Conservation (phyloP, 2,329 filamentous ascomycete species). For the Fusarium hostae region DNA sequence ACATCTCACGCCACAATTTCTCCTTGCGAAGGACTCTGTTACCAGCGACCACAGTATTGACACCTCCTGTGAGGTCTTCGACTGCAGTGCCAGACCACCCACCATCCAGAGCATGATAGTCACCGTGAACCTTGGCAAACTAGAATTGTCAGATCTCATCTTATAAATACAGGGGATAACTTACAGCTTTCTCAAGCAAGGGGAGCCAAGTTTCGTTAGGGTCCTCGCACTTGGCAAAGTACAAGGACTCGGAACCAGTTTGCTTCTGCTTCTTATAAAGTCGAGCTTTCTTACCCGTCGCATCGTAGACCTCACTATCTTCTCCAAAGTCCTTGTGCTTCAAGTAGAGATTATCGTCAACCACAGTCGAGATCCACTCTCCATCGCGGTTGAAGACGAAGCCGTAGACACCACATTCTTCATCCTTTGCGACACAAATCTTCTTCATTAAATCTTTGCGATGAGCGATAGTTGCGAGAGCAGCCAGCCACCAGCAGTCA, state of each 20-base stretch:
- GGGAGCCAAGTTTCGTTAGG: slow-evolving; percentile 80
- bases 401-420: slow-evolving; percentile 76
- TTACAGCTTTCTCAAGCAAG: slow-evolving; percentile 73
- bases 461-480: slow-evolving; percentile 74
- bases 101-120: slow-evolving; percentile 74
- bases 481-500: slow-evolving; percentile 80
- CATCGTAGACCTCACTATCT: slow-evolving; percentile 50
- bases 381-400: slow-evolving; percentile 79
- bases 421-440: slow-evolving; percentile 74
- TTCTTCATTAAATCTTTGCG: slow-evolving; percentile 71
- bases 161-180: not conserved
- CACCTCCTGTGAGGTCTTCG: slow-evolving; percentile 65
- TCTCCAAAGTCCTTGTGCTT: slow-evolving; percentile 55
- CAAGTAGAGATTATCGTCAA: slow-evolving; percentile 72
- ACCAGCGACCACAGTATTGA: slow-evolving; percentile 65
- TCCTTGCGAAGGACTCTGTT: slow-evolving; percentile 73
- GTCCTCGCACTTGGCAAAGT: slow-evolving; percentile 75
- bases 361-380: slow-evolving; percentile 76
- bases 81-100: slow-evolving; percentile 68
- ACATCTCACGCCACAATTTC: slow-evolving; percentile 75
- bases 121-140: slow-evolving; percentile 80
- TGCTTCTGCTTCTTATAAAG: slow-evolving; percentile 71
- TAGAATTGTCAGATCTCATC: slow-evolving; percentile 17
- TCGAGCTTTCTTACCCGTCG: slow-evolving; percentile 63
- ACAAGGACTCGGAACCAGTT: slow-evolving; percentile 74